phyloP scores from a whole-genome alignment of 495 filamentous ascomycete species.

The Penicillium maclennaniae region DNA sequence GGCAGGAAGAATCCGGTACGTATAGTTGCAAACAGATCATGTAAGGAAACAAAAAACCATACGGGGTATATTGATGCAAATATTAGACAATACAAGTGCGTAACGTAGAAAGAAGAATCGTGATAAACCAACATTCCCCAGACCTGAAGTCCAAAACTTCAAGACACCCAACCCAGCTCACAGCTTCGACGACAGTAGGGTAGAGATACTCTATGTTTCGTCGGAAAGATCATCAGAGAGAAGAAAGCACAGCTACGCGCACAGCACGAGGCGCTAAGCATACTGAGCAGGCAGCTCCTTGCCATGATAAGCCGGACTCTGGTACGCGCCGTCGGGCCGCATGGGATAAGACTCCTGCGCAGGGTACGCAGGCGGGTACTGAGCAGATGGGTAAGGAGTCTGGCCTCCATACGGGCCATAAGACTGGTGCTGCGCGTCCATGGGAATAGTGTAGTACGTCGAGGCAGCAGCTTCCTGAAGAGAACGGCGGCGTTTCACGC shows the following conservation, averaged over 20 bases:
- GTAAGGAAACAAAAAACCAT: not conserved
- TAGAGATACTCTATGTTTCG: not conserved
- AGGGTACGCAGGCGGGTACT: constrained; percentile 5
- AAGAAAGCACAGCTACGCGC: not conserved
- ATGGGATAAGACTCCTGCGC: not conserved
- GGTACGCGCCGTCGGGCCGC: not conserved
- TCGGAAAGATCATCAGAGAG: not conserved
- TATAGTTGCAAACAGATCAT: too few relatives aligned
- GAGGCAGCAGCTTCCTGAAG: constrained; percentile 5
- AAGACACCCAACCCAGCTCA: too few relatives aligned
- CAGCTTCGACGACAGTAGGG: not conserved
- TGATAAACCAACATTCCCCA: not conserved
- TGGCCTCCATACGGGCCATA: constrained; percentile 5
- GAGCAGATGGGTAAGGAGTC: constrained; percentile 7
- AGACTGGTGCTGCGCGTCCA: constrained; percentile 3
- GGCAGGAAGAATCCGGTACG: too few relatives aligned
- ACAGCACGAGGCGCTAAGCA: not conserved
- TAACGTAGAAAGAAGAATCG: not conserved
- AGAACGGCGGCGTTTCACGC: constrained; percentile 17
- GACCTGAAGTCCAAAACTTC: not conserved
- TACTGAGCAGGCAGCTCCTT: not conserved
- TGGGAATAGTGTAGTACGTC: constrained; percentile 8
- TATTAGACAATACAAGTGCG: not conserved
- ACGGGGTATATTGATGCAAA: not conserved
- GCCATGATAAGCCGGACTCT: not conserved